A percentile compares a stretch with the other conserved stretches of the same genome.
phyloP scores from a whole-genome alignment of 768 basidiomycete genomes.

The Boletellus emodensis region DNA sequence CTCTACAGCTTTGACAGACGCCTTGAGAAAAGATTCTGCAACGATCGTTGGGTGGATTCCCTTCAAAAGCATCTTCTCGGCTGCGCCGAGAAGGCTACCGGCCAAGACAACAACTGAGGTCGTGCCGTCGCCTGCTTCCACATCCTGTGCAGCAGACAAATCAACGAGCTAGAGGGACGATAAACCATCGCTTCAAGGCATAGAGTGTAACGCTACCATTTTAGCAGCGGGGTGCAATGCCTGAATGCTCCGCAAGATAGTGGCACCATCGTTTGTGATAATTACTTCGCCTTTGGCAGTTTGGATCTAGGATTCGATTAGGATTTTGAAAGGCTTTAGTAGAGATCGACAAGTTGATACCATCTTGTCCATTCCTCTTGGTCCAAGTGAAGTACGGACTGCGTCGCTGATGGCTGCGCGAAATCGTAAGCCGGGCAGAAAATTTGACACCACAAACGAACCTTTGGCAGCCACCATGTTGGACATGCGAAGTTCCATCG shows the following conservation, averaged over 20 bases:
- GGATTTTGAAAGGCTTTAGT: neutral
- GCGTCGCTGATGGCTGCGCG: constrained; percentile 90
- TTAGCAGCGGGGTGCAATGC: constrained; percentile 97
- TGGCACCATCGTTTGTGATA: constrained; percentile 98
- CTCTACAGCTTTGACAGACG: constrained; percentile 90
- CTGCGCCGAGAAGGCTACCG: constrained; percentile 87
- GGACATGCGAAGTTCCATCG: constrained; percentile 94
- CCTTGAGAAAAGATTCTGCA: constrained; percentile 91
- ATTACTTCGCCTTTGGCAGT: constrained; percentile 95
- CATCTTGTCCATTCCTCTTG: constrained; percentile 99
- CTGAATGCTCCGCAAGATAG: constrained; percentile 92
- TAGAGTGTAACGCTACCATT: constrained; percentile 58
- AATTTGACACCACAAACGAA: constrained; percentile 24
- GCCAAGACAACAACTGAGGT: constrained; percentile 97
- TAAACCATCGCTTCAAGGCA: neutral
- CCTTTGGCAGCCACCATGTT: constrained; percentile 99
- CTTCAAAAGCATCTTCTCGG: constrained; percentile 94
- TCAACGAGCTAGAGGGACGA: constrained; percentile 74
- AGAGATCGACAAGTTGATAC: constrained; percentile 39
- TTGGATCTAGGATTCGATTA: constrained; percentile 66
- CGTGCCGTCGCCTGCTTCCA: constrained; percentile 98
- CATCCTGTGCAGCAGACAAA: constrained; percentile 94
- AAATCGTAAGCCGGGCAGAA: constrained; percentile 4
- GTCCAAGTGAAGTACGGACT: constrained; percentile 93
- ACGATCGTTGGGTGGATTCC: constrained; percentile 98